A percentile compares a stretch with the other conserved stretches of the same genome.
Evolutionary conservation across 192 early-diverging fungal genomes (phyloP).

Genomic region (Linnemannia hyalina): DNA sequence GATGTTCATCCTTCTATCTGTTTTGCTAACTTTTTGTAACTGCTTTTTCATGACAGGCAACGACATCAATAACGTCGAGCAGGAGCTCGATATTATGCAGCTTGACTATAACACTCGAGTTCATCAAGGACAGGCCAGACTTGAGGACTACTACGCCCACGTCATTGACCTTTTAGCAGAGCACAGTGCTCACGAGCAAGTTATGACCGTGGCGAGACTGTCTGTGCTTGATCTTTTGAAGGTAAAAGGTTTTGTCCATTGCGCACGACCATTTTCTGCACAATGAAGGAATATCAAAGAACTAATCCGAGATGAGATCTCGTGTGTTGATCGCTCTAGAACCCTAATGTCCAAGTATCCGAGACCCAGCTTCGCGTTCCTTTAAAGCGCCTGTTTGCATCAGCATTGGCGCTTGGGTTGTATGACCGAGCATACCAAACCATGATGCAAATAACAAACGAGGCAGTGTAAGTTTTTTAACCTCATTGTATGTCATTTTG

Average conservation of each 20-base stretch:
- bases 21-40: neutral
- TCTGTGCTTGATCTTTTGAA: constrained; percentile 26
- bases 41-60: constrained; percentile 14
- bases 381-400: constrained; percentile 10
- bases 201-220: constrained; percentile 27
- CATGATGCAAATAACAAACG: constrained; percentile 37
- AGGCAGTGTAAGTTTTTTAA: constrained; percentile 12
- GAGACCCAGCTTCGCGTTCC: constrained; percentile 21
- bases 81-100: constrained; percentile 53
- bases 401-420: constrained; percentile 22
- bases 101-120: constrained; percentile 28
- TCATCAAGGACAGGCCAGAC: constrained; percentile 35
- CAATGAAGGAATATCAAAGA: neutral
- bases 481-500: neutral
- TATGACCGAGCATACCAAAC: constrained; percentile 44
- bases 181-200: constrained; percentile 29
- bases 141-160: constrained; percentile 47
- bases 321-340: constrained; percentile 10
- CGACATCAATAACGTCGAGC: constrained; percentile 36
- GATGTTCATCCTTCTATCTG: neutral
- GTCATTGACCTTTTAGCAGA: constrained; percentile 25
- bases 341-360: constrained; percentile 5
- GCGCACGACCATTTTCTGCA: neutral
- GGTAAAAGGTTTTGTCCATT: neutral
- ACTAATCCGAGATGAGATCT: neutral